Percentiles rank a stretch among this genome's conserved stretches.
phyloP scores from a whole-genome alignment of 2,329 filamentous ascomycete species.

The Aureobasidium sp. region DNA sequence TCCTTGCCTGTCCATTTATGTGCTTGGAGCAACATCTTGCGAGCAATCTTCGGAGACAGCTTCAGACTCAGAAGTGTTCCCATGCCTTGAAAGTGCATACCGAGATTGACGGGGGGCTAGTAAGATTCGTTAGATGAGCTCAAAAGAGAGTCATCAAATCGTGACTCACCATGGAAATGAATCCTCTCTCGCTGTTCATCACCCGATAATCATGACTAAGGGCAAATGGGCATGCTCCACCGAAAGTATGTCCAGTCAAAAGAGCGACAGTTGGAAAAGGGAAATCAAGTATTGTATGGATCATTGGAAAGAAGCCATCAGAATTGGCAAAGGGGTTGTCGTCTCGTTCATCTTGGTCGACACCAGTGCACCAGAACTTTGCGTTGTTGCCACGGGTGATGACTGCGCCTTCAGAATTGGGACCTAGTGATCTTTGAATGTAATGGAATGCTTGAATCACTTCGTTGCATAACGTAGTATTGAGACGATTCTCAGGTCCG shows the following conservation, averaged over 20 bases:
- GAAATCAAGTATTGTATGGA: slow-evolving; percentile 31
- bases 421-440: slow-evolving; percentile 41
- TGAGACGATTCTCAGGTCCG: slow-evolving; percentile 48
- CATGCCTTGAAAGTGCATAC: slow-evolving; percentile 50
- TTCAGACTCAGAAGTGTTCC: slow-evolving; percentile 47
- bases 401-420: slow-evolving; percentile 45
- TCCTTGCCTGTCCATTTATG: slow-evolving; percentile 48
- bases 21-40: slow-evolving; percentile 51
- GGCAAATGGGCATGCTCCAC: slow-evolving; percentile 42
- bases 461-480: slow-evolving; percentile 44
- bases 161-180: slow-evolving; percentile 35
- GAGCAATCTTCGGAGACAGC: slow-evolving; percentile 43
- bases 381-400: slow-evolving; percentile 46
- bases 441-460: slow-evolving; percentile 45
- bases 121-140: neutral
- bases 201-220: slow-evolving; percentile 43
- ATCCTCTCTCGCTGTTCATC: slow-evolving; percentile 42
- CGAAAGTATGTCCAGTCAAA: slow-evolving; percentile 44
- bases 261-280: slow-evolving; percentile 40
- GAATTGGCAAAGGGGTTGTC: slow-evolving; percentile 30
- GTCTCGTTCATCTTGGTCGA: slow-evolving; percentile 31
- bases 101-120: slow-evolving; percentile 46
- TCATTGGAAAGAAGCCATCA: slow-evolving; percentile 31
- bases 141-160: neutral
- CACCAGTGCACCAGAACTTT: slow-evolving; percentile 45